Base-by-base conservation (phyloP, 2,329 filamentous ascomycete genomes). In the Chaetomium strumarium region DNA sequence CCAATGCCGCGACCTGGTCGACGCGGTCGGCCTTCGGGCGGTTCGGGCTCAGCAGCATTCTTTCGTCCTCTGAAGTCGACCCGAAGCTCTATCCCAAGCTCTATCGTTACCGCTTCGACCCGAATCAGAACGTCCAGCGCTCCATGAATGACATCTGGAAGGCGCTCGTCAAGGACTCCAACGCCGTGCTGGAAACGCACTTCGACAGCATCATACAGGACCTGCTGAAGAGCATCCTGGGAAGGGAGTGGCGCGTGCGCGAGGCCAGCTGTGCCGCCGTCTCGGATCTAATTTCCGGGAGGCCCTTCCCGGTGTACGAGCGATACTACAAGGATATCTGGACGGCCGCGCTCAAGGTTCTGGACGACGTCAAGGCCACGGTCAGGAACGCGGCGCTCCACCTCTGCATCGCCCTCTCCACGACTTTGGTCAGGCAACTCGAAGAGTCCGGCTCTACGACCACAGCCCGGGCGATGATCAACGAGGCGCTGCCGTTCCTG, bases 71-170 rank as follows among this genome's bases (percentile, higher is more conserved):
- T 0, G 80, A 83, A 55, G 79, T 93, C 54, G 95, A 97, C 62
- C 90, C 91, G 0, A 96, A 95, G 67, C 80, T 99, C 14, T 97
- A 96, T 63, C 90, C 91, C 0, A 97, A 96, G 70, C 80, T 99
- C 2, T 99, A 86, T 70, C 82, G 93, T 44, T 99, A 97, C 69
- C 80, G 90, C 46, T 97, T 97, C 56, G 93, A 99, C 67, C 93
- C 93, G 0, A 97, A 96, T 64, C 78, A 84, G 2, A 96, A 95
- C 58, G 93, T 97, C 12, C 89, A 92, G 66, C 80, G 84, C 44
- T 96, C 92, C 0, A 99, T 99, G 93, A 91, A 95, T 52, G 90
- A 95, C 57, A 97, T 99, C 59, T 99, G 93, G 93, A 91, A 88
- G 63, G 86, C 92, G 0, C 73, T 99, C n/a, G 90, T 97, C 49